Base-by-base conservation (phyloP, 495 filamentous ascomycete species). In the Amphirosellinia nigrospora region DNA sequence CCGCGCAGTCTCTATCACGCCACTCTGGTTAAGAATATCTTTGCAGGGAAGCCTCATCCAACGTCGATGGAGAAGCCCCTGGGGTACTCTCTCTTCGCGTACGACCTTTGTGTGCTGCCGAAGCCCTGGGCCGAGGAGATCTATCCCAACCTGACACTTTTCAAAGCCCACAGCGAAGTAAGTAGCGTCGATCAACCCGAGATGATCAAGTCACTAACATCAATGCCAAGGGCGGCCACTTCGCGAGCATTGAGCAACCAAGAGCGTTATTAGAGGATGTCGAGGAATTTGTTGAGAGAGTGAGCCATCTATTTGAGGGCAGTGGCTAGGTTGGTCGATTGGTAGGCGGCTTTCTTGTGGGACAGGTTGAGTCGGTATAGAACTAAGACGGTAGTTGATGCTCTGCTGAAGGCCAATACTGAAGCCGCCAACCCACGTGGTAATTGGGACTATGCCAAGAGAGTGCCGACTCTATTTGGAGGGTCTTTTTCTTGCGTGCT, bases 211-310 rank as follows among this genome's bases (percentile, higher is more conserved):
- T 59, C 28, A 7, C 53, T 70, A 28, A 56, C 8, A 36, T 36
- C 36, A 5, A 55, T 68, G 28, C 46, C 43, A n/a, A 79, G 72
- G 89, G 91, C 28, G 89, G 90, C 0, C 90, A 91, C 78, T 91
- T 91, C 71, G 87, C 89, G 1, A 87, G 86, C 28, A 72, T 90
- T 58, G 87, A 92, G 75, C 68, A 82, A 48, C 90, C 90, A 3
- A 77, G 79, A 58, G 74, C 74, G 32, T 77, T 92, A 56, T 79
- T 88, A 41, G 70, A 79, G 19, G 91, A 92, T 76, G 65, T 92
- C 7, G 81, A 82, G 16, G 84, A 85, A 21, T 93, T 90, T 26
- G 58, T 61, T 39, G 58, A 26, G 36, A 61, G 10, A 26, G 58
- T 61, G 36, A 61, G 58, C 58, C 34, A 61, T 43, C 58, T 61